Evolutionary conservation across 2,329 filamentous ascomycete species (phyloP).

Genomic region (Phaeosphaeria sp.): DNA sequence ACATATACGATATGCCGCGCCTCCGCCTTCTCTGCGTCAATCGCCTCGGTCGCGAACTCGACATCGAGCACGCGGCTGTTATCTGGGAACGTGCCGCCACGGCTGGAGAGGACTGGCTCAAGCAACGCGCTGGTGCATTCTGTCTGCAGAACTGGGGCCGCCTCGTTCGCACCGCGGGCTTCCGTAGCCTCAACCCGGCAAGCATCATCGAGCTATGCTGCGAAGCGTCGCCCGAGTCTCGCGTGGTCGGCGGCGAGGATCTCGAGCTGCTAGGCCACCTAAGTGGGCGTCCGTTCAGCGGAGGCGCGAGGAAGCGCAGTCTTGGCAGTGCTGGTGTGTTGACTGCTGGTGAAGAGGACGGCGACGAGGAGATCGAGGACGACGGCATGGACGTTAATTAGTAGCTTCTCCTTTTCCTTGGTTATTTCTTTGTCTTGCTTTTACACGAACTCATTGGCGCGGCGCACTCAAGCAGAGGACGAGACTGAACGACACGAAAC

Average conservation of each 20-base stretch:
- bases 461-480: constrained; percentile 16
- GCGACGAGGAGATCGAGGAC: constrained; percentile 52
- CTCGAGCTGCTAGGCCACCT: constrained; percentile 67
- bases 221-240: constrained; percentile 91
- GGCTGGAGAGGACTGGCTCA: constrained; percentile 92
- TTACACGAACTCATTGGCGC: constrained; percentile 14
- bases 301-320: constrained; percentile 53
- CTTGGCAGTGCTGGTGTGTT: constrained; percentile 46
- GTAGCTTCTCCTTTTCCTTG: neutral
- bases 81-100: constrained; percentile 94
- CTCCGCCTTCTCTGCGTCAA: constrained; percentile 91
- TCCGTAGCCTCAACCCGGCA: constrained; percentile 77
- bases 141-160: constrained; percentile 95
- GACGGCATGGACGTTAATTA: constrained; percentile 53
- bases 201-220: constrained; percentile 91
- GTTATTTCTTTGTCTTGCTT: neutral
- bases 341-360: constrained; percentile 51
- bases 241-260: constrained; percentile 88
- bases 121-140: constrained; percentile 84
- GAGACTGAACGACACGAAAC: neutral
- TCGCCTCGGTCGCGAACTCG: constrained; percentile 85
- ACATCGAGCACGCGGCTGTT: constrained; percentile 92
- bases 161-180: constrained; percentile 87
- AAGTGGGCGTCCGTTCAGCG: constrained; percentile 47
- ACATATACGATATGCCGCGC: constrained; percentile 96